These are phyloP conservation scores for Aspergillus phoenicis DNA, from an alignment of 2,329 filamentous ascomycete species.

Conservation along the genomic window DNA sequence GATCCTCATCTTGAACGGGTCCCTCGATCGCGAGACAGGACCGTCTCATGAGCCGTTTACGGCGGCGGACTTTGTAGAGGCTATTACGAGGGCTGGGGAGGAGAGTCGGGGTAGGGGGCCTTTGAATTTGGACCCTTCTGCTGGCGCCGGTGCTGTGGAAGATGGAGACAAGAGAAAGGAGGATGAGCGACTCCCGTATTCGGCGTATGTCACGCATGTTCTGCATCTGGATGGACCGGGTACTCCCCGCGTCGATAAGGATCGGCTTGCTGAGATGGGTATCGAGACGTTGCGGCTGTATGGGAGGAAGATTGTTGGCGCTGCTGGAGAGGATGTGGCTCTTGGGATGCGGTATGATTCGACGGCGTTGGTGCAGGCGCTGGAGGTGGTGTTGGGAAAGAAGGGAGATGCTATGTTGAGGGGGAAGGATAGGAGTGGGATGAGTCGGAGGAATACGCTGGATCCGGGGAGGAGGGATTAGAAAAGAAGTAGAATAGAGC, in stretches of 20 bases:
- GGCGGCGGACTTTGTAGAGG: conserved; percentile 78
- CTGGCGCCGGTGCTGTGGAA: not conserved
- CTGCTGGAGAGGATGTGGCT: conserved; percentile 48
- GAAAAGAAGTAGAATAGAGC: conserved; percentile 22
- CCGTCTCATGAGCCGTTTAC: conserved; percentile 66
- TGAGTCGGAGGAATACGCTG: conserved; percentile 63
- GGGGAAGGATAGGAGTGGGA: conserved; percentile 41
- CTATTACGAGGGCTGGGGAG: conserved; percentile 73
- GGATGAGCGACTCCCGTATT: conserved; percentile 53
- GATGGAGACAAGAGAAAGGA: not conserved
- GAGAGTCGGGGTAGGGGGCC: conserved; percentile 60
- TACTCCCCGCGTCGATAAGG: conserved; percentile 70
- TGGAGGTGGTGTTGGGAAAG: conserved; percentile 75
- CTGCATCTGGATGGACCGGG: conserved; percentile 74
- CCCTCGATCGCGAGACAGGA: conserved; percentile 82
- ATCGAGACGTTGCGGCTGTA: conserved; percentile 79
- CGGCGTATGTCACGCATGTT: conserved; percentile 77
- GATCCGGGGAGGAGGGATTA: conserved; percentile 34
- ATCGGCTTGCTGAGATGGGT: conserved; percentile 64
- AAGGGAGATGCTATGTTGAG: conserved; percentile 56
- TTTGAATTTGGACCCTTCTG: conserved; percentile 1
- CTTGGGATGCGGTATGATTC: conserved; percentile 71
- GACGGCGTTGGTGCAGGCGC: conserved; percentile 69
- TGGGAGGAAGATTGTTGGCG: conserved; percentile 59
- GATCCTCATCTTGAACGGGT: conserved; percentile 83